phyloP scores from a whole-genome alignment of 257 asterid species.

The Nicotiana paniculata region DNA sequence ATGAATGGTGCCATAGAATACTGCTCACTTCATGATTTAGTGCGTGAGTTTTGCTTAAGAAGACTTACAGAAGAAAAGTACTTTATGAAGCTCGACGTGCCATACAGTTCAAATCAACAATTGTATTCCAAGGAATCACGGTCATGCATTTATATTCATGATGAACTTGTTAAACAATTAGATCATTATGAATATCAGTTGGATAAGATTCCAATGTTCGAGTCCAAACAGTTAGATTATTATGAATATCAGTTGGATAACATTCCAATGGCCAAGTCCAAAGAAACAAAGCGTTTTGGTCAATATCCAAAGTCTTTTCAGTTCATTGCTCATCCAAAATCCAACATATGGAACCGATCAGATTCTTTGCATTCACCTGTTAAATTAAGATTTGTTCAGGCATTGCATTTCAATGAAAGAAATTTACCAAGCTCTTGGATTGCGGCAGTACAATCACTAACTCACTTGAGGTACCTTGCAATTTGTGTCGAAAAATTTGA shows the following conservation, averaged over 20 bases:
- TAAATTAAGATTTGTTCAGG: background rate
- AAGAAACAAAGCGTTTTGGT: background rate
- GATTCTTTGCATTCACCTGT: background rate
- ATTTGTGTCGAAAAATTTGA: background rate
- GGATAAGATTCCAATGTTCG: background rate
- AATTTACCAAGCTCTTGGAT: background rate
- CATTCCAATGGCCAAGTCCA: background rate
- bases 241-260: background rate
- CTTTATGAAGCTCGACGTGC: background rate
- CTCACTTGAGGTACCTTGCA: background rate
- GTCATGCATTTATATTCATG: background rate
- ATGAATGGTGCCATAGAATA: background rate
- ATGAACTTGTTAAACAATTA: background rate
- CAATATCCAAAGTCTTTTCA: background rate
- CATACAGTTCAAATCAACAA: background rate
- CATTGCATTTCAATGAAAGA: background rate
- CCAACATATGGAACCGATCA: background rate
- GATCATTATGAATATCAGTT: background rate
- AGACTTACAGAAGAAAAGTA: background rate
- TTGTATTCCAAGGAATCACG: background rate
- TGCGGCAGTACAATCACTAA: background rate
- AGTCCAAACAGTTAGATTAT: no score
- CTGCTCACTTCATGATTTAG: background rate
- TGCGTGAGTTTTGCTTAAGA: slow-evolving; percentile 4
- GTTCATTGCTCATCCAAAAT: background rate